phyloP scores from a whole-genome alignment of 1,284 basidiomycete genomes.

The Ustilago hordei region DNA sequence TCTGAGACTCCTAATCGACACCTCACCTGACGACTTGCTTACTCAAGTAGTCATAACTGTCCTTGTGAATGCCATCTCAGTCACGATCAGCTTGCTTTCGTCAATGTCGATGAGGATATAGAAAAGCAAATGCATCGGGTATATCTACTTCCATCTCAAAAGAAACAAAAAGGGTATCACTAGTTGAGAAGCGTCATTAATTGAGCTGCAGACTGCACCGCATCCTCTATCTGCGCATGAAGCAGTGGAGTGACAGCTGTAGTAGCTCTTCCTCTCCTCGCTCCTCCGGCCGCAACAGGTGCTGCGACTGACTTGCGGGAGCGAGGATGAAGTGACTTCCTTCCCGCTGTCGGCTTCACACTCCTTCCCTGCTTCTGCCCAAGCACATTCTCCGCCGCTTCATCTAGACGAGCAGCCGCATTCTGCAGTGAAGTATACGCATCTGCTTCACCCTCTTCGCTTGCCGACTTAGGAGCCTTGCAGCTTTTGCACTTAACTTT shows the following conservation, averaged over 20 bases:
- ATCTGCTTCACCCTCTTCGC: conserved; percentile 15
- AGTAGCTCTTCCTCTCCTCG: conserved; percentile 21
- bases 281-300: background rate
- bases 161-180: background rate
- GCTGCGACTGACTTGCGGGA: conserved; percentile 17
- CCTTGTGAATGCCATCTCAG: background rate
- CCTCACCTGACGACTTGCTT: no score
- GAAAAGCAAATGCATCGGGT: conserved; percentile 12
- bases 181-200: conserved; percentile 11
- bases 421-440: conserved; percentile 9
- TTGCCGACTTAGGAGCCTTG: conserved; percentile 10
- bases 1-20: no score
- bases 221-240: background rate
- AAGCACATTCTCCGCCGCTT: conserved; percentile 14
- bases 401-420: conserved; percentile 15
- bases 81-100: background rate
- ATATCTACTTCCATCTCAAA: conserved; percentile 6
- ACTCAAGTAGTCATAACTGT: no score
- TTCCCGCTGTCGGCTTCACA: background rate
- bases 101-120: background rate
- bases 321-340: conserved; percentile 24
- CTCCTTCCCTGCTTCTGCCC: background rate
- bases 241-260: conserved; percentile 12
- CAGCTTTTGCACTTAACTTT: conserved; percentile 30
- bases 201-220: conserved; percentile 13